Evolutionary conservation across 768 basidiomycete species (phyloP).

Genomic region (Boletellus emodensis): DNA sequence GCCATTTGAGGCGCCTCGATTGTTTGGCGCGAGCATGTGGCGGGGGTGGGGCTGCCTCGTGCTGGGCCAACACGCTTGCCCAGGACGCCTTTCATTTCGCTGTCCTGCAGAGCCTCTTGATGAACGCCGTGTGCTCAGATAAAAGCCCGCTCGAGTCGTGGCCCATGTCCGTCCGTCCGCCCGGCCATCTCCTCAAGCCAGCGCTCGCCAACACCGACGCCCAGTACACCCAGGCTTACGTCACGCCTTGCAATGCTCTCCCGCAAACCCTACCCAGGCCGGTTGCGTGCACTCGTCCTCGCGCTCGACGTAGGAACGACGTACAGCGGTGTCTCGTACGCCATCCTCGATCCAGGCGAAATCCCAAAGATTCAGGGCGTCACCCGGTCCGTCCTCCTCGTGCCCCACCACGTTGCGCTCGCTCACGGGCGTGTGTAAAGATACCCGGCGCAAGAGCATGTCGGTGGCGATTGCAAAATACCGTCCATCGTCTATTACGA

Average conservation of each 20-base stretch:
- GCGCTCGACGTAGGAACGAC: constrained; percentile 42
- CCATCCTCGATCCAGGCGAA: constrained; percentile 40
- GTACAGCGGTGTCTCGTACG: constrained; percentile 38
- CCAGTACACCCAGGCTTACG: too few species aligned
- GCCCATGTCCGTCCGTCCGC: not conserved
- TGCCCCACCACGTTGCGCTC: constrained; percentile 4
- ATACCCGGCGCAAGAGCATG: constrained; percentile 41
- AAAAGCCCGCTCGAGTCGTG: constrained; percentile 13
- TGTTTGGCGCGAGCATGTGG: constrained; percentile 29
- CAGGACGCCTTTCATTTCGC: not conserved
- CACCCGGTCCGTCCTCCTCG: constrained; percentile 26
- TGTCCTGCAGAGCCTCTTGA: too few species aligned
- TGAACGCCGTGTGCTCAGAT: constrained; percentile 5
- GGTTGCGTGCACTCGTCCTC: constrained; percentile 33
- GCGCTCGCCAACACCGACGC: too few species aligned
- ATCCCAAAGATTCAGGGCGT: constrained; percentile 35
- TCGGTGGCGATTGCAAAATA: constrained; percentile 45
- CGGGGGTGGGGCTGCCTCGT: constrained; percentile 27
- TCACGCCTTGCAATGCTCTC: constrained; percentile 28
- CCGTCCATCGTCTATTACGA: constrained; percentile 49
- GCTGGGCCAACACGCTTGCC: constrained; percentile 8
- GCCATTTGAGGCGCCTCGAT: constrained; percentile 25
- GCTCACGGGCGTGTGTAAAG: constrained; percentile 14
- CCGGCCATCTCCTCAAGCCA: not conserved
- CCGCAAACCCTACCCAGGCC: constrained; percentile 38